A percentile compares a stretch with the other conserved stretches of the same genome.
Evolutionary conservation across 2,329 filamentous ascomycete genomes (phyloP).

Genomic region (Drechslera avenae): DNA sequence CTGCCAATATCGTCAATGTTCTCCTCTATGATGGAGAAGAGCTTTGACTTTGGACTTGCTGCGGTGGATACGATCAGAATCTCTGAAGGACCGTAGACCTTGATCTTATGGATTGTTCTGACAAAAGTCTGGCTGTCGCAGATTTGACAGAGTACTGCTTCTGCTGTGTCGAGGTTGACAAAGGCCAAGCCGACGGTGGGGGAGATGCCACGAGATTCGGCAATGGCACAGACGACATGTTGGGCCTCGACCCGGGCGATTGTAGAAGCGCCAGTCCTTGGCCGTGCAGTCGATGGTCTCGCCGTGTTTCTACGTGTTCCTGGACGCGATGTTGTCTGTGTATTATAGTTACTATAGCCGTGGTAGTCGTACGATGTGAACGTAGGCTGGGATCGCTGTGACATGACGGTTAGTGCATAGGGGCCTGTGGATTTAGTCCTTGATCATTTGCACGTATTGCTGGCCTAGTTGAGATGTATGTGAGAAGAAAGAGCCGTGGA

Average conservation of each 20-base stretch:
- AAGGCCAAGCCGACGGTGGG: conserved; percentile 86
- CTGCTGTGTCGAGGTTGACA: conserved; percentile 82
- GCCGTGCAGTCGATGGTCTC: conserved; percentile 54
- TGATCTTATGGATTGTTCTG: conserved; percentile 83
- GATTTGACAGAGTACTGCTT: conserved; percentile 86
- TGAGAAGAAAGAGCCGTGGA: background rate
- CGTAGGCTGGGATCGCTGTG: conserved; percentile 23
- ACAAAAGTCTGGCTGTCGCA: conserved; percentile 92
- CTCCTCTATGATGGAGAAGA: conserved; percentile 75
- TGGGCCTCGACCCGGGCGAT: conserved; percentile 64
- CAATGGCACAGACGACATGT: conserved; percentile 84
- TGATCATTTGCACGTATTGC: conserved; percentile 17
- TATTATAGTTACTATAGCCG: conserved; percentile 44
- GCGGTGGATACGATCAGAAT: conserved; percentile 78
- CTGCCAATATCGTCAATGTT: conserved; percentile 66
- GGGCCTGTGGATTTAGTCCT: conserved; percentile 17
- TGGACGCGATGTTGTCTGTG: conserved; percentile 44
- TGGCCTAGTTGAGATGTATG: background rate
- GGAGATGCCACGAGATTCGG: conserved; percentile 83
- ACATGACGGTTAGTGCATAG: conserved; percentile 36
- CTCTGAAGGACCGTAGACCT: conserved; percentile 76
- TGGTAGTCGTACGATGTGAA: conserved; percentile 44
- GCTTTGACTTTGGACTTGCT: conserved; percentile 72
- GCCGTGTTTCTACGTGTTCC: conserved; percentile 40
- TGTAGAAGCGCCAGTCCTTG: conserved; percentile 62